Base-by-base conservation (phyloP, 108 stramenopile species). In the Fistulifera pelliculosa region DNA sequence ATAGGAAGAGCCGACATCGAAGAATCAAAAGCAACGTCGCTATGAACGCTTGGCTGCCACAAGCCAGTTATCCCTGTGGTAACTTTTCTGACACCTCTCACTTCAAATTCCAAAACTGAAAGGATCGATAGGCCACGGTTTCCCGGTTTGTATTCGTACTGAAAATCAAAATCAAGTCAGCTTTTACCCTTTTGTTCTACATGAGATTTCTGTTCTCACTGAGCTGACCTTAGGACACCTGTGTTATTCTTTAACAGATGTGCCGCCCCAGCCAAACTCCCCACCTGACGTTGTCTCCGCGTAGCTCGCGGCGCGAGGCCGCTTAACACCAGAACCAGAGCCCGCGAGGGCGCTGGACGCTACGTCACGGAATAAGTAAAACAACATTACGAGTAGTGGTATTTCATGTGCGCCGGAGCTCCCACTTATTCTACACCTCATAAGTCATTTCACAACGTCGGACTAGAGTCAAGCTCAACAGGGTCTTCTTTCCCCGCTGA, bases 391-490 rank as follows among this genome's bases (percentile, higher is more conserved):
- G 85, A 94, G 93, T 91, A 86, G 93, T 80, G 89, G 93, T 90
- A 89, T 91, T 90, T 91, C 89, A 90, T 68, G 74, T 81, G 76
- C 74, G 88, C 77, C 81, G 65, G 65, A 79, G 77, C 93, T 90
- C 87, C 93, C 86, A 84, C 88, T 81, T 94, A 90, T 94, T 81
- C 93, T 90, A 94, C 93, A 94, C 87, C 93, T 89, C 86, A 77
- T 77, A 90, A 83, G 92, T 89, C 92, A 83, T 87, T 89, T 89
- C 87, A 93, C 92, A 93, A 87, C 76, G 87, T 93, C 87, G 81
- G 87, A 93, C 92, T 89, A 89, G 92, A 93, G 92, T 89, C 92
- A 89, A 93, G 85, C 92, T 93, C 92, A 93, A 89, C 92, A 94
- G 92, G 87, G 87, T 94, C 92, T 94, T 94, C 87, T 94, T 90